Conservation (phyloP, 495 filamentous ascomycete species). For the Clavariopsis aquatica region DNA sequence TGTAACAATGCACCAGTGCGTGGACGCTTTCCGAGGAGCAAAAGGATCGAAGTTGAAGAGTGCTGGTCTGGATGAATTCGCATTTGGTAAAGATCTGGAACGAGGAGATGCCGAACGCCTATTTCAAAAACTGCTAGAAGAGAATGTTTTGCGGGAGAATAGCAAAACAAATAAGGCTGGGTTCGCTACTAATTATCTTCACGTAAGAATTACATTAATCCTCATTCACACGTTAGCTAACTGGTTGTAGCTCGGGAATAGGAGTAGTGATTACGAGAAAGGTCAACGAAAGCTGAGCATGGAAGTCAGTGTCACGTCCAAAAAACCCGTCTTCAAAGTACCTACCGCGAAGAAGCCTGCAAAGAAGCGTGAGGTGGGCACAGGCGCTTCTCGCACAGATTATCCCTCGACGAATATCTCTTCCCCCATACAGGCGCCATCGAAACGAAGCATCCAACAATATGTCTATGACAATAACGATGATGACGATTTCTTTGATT, state of each 20-base stretch:
- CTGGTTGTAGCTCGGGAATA: conserved; percentile 51
- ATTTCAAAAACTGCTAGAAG: conserved; percentile 62
- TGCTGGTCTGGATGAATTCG: conserved; percentile 51
- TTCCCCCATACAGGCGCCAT: conserved; percentile 68
- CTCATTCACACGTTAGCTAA: conserved; percentile 20
- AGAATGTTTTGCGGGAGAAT: conserved; percentile 61
- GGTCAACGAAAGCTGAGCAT: conserved; percentile 59
- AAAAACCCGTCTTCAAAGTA: conserved; percentile 48
- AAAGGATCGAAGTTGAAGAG: conserved; percentile 52
- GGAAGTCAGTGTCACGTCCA: conserved; percentile 57
- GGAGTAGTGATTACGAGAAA: conserved; percentile 53
- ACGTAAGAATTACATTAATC: conserved; percentile 46
- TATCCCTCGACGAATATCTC: conserved; percentile 82
- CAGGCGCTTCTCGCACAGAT: conserved; percentile 41
- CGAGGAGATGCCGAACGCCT: conserved; percentile 64
- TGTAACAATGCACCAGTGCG: conserved; percentile 57
- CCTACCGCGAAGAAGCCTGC: conserved; percentile 32
- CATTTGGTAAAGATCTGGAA: conserved; percentile 58
- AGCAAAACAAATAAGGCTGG: conserved; percentile 59
- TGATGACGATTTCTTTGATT: conserved; percentile 44
- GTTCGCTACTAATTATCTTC: conserved; percentile 63
- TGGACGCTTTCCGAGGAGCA: conserved; percentile 62
- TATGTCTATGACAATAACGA: conserved; percentile 42
- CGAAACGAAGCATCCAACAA: conserved; percentile 50
- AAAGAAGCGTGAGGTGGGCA: conserved; percentile 34